A percentile compares a stretch with the other conserved stretches of the same genome.
These are phyloP conservation scores for Phytophthora hybrid DNA, from an alignment of 352 stramenopile species.

Conservation along the genomic window DNA sequence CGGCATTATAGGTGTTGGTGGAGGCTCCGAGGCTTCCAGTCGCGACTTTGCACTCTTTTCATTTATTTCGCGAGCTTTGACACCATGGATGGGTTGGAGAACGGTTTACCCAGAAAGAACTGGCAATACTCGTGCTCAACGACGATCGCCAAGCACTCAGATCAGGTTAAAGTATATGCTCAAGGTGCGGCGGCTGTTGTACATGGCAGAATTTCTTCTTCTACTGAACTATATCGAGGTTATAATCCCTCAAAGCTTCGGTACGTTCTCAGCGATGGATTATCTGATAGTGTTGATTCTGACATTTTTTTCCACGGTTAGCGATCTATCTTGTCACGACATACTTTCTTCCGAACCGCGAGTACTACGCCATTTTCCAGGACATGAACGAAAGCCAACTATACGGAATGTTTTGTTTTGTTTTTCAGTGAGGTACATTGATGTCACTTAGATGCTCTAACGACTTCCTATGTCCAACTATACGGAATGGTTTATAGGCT, in stretches of 20 bases:
- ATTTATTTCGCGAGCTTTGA: neutral
- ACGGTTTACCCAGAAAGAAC: neutral
- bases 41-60: neutral
- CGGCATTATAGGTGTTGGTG: neutral
- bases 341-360: slow-evolving; percentile 21
- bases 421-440: no score
- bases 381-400: no score
- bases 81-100: neutral
- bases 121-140: neutral
- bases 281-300: neutral
- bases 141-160: neutral
- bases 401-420: no score
- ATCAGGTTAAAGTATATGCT: neutral
- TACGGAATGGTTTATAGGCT: no score
- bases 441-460: no score
- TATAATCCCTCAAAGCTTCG: neutral
- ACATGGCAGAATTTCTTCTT: neutral
- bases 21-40: neutral
- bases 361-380: neutral
- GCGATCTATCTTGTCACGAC: slow-evolving; percentile 7
- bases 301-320: neutral
- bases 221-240: slow-evolving; percentile 1
- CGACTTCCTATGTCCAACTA: no score
- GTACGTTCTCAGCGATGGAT: neutral
- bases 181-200: neutral